Conservation (phyloP, 371 early-diverging fungal species). For the Mortierella sp. region DNA sequence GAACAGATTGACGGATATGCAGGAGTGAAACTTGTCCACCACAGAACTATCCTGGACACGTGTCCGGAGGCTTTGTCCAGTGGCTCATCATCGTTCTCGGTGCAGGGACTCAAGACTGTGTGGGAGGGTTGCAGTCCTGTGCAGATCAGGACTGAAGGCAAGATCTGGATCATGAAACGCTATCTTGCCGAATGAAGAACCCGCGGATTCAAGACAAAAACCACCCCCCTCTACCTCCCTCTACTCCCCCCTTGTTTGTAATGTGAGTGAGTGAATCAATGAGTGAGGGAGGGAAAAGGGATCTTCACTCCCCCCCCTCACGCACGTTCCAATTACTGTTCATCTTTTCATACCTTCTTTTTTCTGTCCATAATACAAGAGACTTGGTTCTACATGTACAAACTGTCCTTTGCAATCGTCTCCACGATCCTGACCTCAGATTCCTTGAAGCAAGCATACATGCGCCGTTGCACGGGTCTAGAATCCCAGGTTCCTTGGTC, state of each 20-base stretch:
- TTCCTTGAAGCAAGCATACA: conserved; percentile 51
- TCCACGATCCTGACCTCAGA: conserved; percentile 50
- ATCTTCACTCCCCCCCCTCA: no score
- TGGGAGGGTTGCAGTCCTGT: conserved; percentile 43
- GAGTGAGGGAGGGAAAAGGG: no score
- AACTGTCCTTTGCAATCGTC: conserved; percentile 46
- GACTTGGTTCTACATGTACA: conserved; percentile 36
- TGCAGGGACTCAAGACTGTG: not conserved
- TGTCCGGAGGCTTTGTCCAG: conserved; percentile 13
- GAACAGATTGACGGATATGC: conserved; percentile 59
- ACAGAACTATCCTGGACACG: conserved; percentile 10
- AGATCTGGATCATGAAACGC: conserved; percentile 48
- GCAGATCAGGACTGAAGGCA: conserved; percentile 34
- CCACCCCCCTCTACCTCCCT: no score
- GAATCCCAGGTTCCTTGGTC: conserved; percentile 16
- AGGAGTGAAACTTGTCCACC: conserved; percentile 14
- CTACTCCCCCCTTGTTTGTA: no score
- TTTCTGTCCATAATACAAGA: no score
- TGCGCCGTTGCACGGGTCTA: conserved; percentile 36
- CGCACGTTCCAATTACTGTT: no score
- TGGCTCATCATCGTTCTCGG: not conserved
- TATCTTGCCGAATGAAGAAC: no score
- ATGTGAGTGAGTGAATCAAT: no score
- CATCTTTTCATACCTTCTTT: no score
- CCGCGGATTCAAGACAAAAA: no score